phyloP scores from a whole-genome alignment of 768 basidiomycete species.

The Tylopilus felleus region DNA sequence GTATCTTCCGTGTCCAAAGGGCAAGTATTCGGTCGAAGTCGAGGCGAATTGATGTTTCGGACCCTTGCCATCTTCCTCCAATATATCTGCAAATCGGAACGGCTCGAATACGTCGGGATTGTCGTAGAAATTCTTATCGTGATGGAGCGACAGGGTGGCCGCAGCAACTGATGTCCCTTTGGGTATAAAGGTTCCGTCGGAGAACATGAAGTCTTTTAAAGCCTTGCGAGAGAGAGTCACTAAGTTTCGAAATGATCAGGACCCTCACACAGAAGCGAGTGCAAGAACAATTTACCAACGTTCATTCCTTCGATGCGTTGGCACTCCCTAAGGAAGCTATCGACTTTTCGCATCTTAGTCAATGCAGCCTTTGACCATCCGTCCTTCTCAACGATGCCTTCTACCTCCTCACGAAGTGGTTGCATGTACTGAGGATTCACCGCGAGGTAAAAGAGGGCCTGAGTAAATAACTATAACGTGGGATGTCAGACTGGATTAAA shows the following conservation, averaged over 20 bases:
- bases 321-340: constrained; percentile 9
- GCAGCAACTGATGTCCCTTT: constrained; percentile 28
- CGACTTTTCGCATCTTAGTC: constrained; percentile 5
- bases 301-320: neutral
- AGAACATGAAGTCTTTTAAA: constrained; percentile 33
- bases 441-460: constrained; percentile 1
- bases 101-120: constrained; percentile 13
- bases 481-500: neutral
- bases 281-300: constrained; percentile 19
- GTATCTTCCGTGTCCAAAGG: constrained; percentile 34
- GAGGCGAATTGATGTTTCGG: constrained; percentile 34
- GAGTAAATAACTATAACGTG: neutral
- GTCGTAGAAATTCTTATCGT: constrained; percentile 23
- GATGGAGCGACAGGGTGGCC: constrained; percentile 20
- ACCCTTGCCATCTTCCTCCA: constrained; percentile 31
- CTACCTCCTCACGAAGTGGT: constrained; percentile 6
- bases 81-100: constrained; percentile 18
- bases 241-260: constrained; percentile 1
- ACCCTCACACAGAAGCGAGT: constrained; percentile 15
- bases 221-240: constrained; percentile 34
- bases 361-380: constrained; percentile 1
- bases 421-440: neutral
- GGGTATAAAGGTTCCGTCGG: constrained; percentile 38
- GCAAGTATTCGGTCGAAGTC: constrained; percentile 30
- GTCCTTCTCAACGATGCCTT: neutral